phyloP scores from a whole-genome alignment of 768 basidiomycete genomes.

The Kwoniella europaea region DNA sequence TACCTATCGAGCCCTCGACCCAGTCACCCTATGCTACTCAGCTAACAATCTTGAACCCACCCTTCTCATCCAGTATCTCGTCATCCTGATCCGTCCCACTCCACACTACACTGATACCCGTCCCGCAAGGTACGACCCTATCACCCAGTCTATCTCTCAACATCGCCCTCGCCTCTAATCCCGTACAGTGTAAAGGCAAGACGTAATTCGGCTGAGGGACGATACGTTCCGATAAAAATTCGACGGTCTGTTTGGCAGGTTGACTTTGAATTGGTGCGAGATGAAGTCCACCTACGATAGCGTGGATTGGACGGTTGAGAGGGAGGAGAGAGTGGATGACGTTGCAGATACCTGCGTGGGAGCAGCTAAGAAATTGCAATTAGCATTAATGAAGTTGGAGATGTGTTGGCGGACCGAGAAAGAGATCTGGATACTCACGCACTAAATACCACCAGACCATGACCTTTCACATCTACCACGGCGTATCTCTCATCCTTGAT shows the following conservation, averaged over 20 bases:
- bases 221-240: slow-evolving; percentile 70
- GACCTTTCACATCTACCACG: slow-evolving; percentile 76
- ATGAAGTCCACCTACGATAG: slow-evolving; percentile 84
- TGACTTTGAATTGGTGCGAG: slow-evolving; percentile 72
- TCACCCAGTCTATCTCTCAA: slow-evolving; percentile 73
- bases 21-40: neutral
- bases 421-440: slow-evolving; percentile 65
- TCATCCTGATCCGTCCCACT: slow-evolving; percentile 22
- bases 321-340: slow-evolving; percentile 72
- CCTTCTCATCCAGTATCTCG: slow-evolving; percentile 3
- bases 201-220: slow-evolving; percentile 71
- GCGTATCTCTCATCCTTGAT: slow-evolving; percentile 85
- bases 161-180: slow-evolving; percentile 75
- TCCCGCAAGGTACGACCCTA: slow-evolving; percentile 76
- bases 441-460: slow-evolving; percentile 81
- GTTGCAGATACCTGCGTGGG: slow-evolving; percentile 84
- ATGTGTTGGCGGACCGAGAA: too few relatives aligned
- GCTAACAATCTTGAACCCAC: slow-evolving; percentile 1
- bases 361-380: slow-evolving; percentile 60
- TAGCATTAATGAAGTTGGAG: too few relatives aligned
- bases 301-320: slow-evolving; percentile 74
- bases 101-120: slow-evolving; percentile 70
- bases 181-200: slow-evolving; percentile 84
- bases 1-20: neutral
- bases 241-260: slow-evolving; percentile 72